A percentile compares a stretch with the other conserved stretches of the same genome.
Conservation (phyloP, 192 early-diverging fungal genomes). For the Coemansia sp. region DNA sequence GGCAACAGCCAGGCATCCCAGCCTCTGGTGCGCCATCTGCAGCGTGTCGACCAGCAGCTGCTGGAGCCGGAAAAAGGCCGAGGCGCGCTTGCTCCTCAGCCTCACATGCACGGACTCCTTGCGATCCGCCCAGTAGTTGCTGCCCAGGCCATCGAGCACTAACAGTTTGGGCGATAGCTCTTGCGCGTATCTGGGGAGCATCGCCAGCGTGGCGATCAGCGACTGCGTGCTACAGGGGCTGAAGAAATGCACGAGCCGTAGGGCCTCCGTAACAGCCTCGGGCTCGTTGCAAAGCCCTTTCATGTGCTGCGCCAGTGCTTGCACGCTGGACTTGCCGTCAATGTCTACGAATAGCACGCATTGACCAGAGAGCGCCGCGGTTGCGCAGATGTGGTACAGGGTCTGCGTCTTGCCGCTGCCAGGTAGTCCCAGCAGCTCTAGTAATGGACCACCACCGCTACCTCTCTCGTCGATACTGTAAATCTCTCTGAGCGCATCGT, state of each 20-base stretch:
- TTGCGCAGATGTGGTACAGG: conserved; percentile 31
- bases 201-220: conserved; percentile 35
- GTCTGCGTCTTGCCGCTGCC: conserved; percentile 48
- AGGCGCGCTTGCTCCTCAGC: conserved; percentile 25
- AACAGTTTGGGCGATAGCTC: not conserved
- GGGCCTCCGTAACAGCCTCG: not conserved
- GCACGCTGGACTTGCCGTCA: conserved; percentile 26
- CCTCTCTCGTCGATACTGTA: not conserved
- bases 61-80: conserved; percentile 42
- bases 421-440: conserved; percentile 34
- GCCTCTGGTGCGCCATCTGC: conserved; percentile 5
- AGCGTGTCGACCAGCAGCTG: conserved; percentile 41
- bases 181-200: conserved; percentile 22
- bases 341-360: conserved; percentile 23
- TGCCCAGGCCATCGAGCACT: conserved; percentile 26
- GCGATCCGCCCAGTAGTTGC: conserved; percentile 29
- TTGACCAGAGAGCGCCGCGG: conserved; percentile 1
- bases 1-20: conserved; percentile 26
- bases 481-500: conserved; percentile 6
- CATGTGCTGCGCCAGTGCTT: conserved; percentile 12
- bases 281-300: not conserved
- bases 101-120: conserved; percentile 15
- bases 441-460: not conserved
- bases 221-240: conserved; percentile 16
- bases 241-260: conserved; percentile 33